These are phyloP conservation scores for Oryza longistaminata DNA, from an alignment of 176 grass and related monocot species.

Conservation along the genomic window DNA sequence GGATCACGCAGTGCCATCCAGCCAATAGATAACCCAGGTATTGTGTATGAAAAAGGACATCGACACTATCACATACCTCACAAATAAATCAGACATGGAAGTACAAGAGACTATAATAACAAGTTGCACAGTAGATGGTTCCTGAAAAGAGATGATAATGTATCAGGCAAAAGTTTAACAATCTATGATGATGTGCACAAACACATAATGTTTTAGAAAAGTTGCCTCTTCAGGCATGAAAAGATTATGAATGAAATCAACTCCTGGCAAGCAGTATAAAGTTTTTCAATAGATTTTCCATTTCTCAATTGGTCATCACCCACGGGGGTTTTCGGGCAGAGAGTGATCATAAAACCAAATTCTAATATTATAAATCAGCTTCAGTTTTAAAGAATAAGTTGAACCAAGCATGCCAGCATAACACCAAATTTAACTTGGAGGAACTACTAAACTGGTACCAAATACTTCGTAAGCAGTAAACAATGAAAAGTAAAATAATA, in stretches of 20 bases:
- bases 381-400: too few relatives aligned
- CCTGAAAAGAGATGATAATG: conserved; percentile 16
- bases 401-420: not conserved
- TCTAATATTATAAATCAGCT: too few relatives aligned
- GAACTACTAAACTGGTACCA: conserved; percentile 6
- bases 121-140: conserved; percentile 40
- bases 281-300: conserved; percentile 6
- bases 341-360: too few relatives aligned
- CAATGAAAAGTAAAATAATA: not conserved
- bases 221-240: not conserved
- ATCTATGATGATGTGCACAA: not conserved
- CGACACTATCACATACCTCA: conserved; percentile 36
- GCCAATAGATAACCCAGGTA: not conserved
- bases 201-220: conserved; percentile 5
- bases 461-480: not conserved
- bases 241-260: conserved; percentile 26
- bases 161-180: conserved; percentile 28
- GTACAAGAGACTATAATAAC: conserved; percentile 44
- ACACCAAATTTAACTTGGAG: conserved; percentile 16
- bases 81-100: conserved; percentile 56
- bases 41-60: conserved; percentile 6
- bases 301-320: not conserved
- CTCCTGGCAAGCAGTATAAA: not conserved
- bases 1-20: too few relatives aligned
- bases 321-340: not conserved